Conservation (phyloP, 371 early-diverging fungal genomes). For the Zychaea mexicana region DNA sequence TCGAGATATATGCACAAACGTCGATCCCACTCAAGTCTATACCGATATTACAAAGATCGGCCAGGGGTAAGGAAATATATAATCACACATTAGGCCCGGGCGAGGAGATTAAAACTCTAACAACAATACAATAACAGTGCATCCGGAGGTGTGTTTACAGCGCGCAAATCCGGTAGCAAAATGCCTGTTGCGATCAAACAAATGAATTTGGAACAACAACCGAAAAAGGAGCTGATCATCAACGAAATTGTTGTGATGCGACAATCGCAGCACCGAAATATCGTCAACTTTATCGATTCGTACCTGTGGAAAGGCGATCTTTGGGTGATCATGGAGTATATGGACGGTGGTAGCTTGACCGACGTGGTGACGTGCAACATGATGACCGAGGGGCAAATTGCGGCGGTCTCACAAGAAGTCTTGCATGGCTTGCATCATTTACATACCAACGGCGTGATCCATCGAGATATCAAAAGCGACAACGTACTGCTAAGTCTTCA, state of each 20-base stretch:
- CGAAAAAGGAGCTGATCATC: conserved; percentile 95
- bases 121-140: conserved; percentile 71
- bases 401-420: conserved; percentile 89
- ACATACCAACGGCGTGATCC: conserved; percentile 94
- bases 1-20: conserved; percentile 83
- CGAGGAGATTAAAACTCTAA: too few relatives aligned
- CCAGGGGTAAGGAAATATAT: conserved; percentile 70
- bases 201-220: conserved; percentile 95
- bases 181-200: conserved; percentile 92
- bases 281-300: conserved; percentile 96
- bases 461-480: conserved; percentile 98
- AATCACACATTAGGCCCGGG: too few relatives aligned
- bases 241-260: conserved; percentile 97
- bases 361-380: conserved; percentile 90
- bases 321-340: conserved; percentile 97
- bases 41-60: conserved; percentile 90
- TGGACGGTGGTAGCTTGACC: conserved; percentile 96
- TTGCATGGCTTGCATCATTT: conserved; percentile 90
- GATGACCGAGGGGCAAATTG: conserved; percentile 96
- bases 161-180: conserved; percentile 67
- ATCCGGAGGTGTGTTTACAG: conserved; percentile 92
- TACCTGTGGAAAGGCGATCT: conserved; percentile 87
- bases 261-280: conserved; percentile 85
- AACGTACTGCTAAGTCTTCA: conserved; percentile 87
- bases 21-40: conserved; percentile 80